Evolutionary conservation across 2,329 filamentous ascomycete genomes (phyloP), one percentile per base, ranked within the genome.

Genomic region (Fusarium nematophilum): DNA sequence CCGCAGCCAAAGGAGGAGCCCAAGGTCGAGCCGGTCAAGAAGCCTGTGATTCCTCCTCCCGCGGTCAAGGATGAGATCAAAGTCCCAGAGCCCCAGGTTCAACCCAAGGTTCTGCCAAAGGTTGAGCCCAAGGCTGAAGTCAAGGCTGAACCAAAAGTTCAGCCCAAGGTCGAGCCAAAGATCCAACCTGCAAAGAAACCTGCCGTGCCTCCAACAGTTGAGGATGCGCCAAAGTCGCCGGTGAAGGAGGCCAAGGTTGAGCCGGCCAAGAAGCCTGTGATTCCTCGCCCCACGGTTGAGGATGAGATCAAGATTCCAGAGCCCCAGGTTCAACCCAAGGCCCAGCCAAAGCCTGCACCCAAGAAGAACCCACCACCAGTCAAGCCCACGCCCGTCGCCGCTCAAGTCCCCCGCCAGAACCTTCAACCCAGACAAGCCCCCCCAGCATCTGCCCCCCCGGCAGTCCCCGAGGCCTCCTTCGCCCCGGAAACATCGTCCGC

Each of bases 131-230:
- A 44, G 42, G 18, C 30, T 13, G 27, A 8, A 17, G 11, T 29
- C 7, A 25, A 27, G 13, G 13, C 14, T 15, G 14, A 9, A n/a
- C 42, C 42, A 25, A 36, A 33, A 26, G 6, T 36, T 14, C 21
- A 39, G 13, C n/a, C n/a, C 25, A 40, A 49, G 45, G 21, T 17
- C 6, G 21, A 42, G 27, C 46, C 46, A 9, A 43, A 50, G 37
- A 27, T 27, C 8, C 36, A 48, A 15, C 17, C 36, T 1, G 27
- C 27, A 8, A 49, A 40, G 27, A 49, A 40, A 15, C 26, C 34
- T 2, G 13, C n/a, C 4, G n/a, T 49, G 3, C 45, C 45, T 6
- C 45, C 45, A 4, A 49, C 45, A 5, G 34, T 49, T 0, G 34
- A 49, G 11, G 34, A 49, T 14, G 34, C 26, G 5, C 36, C 34